phyloP scores from a whole-genome alignment of 345 rosid genomes.

The Eucalyptus dawsonii region DNA sequence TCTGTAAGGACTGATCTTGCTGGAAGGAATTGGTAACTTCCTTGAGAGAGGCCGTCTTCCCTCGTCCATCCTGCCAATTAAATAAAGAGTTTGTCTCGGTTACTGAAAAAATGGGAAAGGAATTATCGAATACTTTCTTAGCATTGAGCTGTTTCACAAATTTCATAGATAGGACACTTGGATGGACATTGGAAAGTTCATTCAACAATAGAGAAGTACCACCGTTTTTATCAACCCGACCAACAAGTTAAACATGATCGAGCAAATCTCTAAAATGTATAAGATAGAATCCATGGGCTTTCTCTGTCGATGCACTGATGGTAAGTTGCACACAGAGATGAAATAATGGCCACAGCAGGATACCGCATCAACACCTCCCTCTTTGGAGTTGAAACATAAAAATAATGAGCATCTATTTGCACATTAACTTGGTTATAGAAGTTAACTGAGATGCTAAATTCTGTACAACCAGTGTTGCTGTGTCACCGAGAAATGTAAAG shows the following conservation, averaged over 20 bases:
- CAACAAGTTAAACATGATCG: not conserved
- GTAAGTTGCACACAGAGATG: not conserved
- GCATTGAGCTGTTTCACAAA: not conserved
- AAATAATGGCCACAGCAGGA: not conserved
- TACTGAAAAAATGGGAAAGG: not conserved
- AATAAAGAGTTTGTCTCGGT: not conserved
- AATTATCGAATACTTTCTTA: not conserved
- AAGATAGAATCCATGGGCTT: not conserved
- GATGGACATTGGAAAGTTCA: not conserved
- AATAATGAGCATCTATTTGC: not conserved
- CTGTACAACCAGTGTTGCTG: not conserved
- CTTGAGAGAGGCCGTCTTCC: conserved; percentile 92
- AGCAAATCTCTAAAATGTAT: not conserved
- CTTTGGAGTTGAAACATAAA: not conserved
- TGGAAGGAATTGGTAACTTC: conserved; percentile 65
- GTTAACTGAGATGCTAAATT: not conserved
- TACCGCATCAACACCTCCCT: not conserved
- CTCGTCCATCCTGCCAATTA: conserved; percentile 68
- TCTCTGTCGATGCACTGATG: not conserved
- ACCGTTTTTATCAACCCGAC: not conserved
- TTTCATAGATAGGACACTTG: not conserved
- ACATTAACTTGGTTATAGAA: not conserved
- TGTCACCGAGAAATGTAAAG: not conserved
- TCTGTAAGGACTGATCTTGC: conserved; percentile 83
- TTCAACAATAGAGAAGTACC: not conserved